Base-by-base conservation (phyloP, 2,329 filamentous ascomycete genomes). In the Exserohilum rostratum region DNA sequence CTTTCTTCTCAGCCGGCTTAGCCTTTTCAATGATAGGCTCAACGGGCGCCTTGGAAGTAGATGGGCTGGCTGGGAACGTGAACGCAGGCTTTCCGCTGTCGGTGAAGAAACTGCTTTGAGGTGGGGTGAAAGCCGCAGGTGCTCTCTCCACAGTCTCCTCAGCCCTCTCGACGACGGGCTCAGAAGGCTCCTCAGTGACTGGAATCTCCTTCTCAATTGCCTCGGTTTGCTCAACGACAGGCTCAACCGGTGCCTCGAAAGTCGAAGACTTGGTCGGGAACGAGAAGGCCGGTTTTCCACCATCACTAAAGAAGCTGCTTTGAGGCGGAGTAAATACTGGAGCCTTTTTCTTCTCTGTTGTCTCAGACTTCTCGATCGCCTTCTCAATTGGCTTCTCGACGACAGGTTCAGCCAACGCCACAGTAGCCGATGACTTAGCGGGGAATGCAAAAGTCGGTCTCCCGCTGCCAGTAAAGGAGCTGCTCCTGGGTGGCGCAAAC, bases 381-480 rank as follows among this genome's bases (percentile, higher is more conserved):
- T 25, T 25, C 22, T 25, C 22, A 25, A 7, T 7, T 4, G 4
- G 22, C 22, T 25, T 25, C 22, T 7, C 22, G 7, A 25, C 22
- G 7, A 25, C 22, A 4, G 22, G 7, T 6, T 38, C 35, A 38
- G 35, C 11, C 4, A 6, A 17, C 35, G 15, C 35, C 18, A 29
- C 39, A 27, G 15, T 18, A 17, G 20, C 15, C 13, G 6, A 13
- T 17, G n/a, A 17, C 22, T 25, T 25, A 25, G 22, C 22, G 4
- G 22, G 22, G 22, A 25, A 35, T 17, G 53, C 42, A 17, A 46
- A 46, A 20, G 43, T 35, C 3, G 30, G 43, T 25, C 22, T 7
- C 2, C 55, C 52, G 27, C 47, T 30, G 27, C 56, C 58, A 22
- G 51, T 40, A 27, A 61, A 61, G 38, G 50, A 31, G 45, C 44